Percentiles rank a stretch among this genome's conserved stretches.
phyloP scores from a whole-genome alignment of 257 asterid genomes.

The Nicotiana tomentosiformis region DNA sequence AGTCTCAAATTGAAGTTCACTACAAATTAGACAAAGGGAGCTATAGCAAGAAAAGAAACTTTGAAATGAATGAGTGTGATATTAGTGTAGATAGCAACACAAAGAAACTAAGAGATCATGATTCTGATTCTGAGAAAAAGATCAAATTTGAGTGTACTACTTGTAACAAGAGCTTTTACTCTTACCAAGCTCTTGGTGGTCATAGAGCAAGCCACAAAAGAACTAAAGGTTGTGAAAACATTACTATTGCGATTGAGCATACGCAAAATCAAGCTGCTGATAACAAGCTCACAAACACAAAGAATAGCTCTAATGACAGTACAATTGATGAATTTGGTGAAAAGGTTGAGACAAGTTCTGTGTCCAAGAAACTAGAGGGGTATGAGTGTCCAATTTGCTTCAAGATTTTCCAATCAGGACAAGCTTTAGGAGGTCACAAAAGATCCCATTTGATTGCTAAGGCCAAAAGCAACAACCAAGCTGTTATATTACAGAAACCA shows the following conservation, averaged over 20 bases:
- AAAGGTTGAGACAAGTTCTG: slow-evolving; percentile 2
- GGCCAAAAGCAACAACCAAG: slow-evolving; percentile 21
- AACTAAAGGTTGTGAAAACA: slow-evolving; percentile 52
- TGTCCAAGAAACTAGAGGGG: slow-evolving; percentile 32
- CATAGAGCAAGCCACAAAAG: slow-evolving; percentile 84
- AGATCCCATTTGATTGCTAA: slow-evolving; percentile 58
- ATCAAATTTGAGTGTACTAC: slow-evolving; percentile 53
- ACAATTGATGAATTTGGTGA: slow-evolving; percentile 1
- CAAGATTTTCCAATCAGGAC: slow-evolving; percentile 68
- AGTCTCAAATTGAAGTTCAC: slow-evolving; percentile 28
- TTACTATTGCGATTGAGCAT: slow-evolving; percentile 27
- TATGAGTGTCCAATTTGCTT: slow-evolving; percentile 76
- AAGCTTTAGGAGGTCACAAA: slow-evolving; percentile 92
- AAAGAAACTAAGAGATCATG: slow-evolving; percentile 6
- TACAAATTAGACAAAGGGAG: slow-evolving; percentile 16
- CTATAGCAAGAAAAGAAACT: slow-evolving; percentile 35
- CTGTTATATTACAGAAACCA: slow-evolving; percentile 11
- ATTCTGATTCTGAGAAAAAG: slow-evolving; percentile 15
- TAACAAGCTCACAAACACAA: slow-evolving; percentile 14
- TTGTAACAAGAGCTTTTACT: slow-evolving; percentile 58
- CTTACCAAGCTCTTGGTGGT: slow-evolving; percentile 87
- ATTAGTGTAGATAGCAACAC: slow-evolving; percentile 7
- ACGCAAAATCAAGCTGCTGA: slow-evolving; percentile 24
- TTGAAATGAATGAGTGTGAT: slow-evolving; percentile 13
- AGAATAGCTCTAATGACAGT: slow-evolving; percentile 6